phyloP scores from a whole-genome alignment of 2,329 filamentous ascomycete species.

The Hymenoscyphus infarciens region DNA sequence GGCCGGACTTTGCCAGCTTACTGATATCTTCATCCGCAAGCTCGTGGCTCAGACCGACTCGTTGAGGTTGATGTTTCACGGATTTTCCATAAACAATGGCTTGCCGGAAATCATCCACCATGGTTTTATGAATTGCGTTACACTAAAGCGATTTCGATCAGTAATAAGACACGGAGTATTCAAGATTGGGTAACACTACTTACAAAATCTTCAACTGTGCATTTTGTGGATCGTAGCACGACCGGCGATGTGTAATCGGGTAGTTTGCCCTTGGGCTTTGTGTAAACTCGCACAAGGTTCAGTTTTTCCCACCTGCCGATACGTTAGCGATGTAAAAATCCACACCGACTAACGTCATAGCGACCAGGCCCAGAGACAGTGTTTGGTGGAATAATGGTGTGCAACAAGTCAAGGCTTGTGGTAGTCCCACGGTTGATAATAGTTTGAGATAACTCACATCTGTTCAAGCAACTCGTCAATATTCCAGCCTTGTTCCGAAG shows the following conservation, averaged over 20 bases:
- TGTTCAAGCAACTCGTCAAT: slow-evolving; percentile 92
- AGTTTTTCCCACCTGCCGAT: slow-evolving; percentile 79
- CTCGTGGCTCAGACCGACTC: slow-evolving; percentile 87
- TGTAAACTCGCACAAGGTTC: slow-evolving; percentile 87
- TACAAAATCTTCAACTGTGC: slow-evolving; percentile 96
- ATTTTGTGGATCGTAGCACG: slow-evolving; percentile 75
- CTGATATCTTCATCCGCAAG: slow-evolving; percentile 93
- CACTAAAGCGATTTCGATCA: slow-evolving; percentile 56
- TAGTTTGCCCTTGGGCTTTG: slow-evolving; percentile 92
- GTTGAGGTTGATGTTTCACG: slow-evolving; percentile 97
- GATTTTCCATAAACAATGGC: slow-evolving; percentile 97
- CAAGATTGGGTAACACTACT: slow-evolving; percentile 40
- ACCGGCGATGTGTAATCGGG: slow-evolving; percentile 92
- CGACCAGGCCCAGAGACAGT: neutral
- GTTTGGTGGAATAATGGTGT: neutral
- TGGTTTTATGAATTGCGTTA: slow-evolving; percentile 94
- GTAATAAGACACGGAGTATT: slow-evolving; percentile 7
- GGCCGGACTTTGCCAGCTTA: slow-evolving; percentile 19
- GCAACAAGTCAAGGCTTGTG: slow-evolving; percentile 8
- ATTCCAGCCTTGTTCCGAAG: slow-evolving; percentile 97
- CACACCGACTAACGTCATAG: slow-evolving; percentile 8
- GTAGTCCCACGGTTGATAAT: slow-evolving; percentile 3
- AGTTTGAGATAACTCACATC: slow-evolving; percentile 56
- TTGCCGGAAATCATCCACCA: slow-evolving; percentile 91
- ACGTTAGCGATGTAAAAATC: slow-evolving; percentile 20